Evolutionary conservation across 352 stramenopile genomes (phyloP).

Genomic region (Blastocystis sp.): DNA sequence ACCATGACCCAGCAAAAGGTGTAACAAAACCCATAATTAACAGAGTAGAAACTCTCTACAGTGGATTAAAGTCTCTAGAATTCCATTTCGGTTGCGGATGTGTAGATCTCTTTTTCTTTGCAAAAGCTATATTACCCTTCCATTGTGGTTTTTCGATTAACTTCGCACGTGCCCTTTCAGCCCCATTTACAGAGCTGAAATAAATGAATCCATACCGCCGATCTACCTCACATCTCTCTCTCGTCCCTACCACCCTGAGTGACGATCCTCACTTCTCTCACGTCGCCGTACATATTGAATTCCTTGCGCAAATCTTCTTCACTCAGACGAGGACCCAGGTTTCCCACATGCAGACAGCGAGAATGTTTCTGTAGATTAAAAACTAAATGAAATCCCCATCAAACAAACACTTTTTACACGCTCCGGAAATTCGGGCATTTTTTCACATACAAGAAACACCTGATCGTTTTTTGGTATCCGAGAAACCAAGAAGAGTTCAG

Average conservation of each 20-base stretch:
- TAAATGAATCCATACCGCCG: conserved; percentile 13
- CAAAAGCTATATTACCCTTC: conserved; percentile 20
- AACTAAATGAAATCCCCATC: background rate
- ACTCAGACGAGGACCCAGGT: background rate
- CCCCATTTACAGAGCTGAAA: background rate
- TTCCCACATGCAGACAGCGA: conserved; percentile 9
- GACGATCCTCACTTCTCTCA: background rate
- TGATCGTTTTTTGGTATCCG: background rate
- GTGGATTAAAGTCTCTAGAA: background rate
- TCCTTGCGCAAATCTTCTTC: background rate
- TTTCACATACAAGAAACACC: background rate
- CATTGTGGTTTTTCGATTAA: background rate
- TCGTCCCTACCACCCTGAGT: background rate
- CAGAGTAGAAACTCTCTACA: too few relatives aligned
- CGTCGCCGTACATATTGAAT: background rate
- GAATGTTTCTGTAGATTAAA: background rate
- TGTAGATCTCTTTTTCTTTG: background rate
- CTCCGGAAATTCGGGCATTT: background rate
- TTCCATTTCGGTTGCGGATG: background rate
- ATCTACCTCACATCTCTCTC: background rate
- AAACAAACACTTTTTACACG: background rate
- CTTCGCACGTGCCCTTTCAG: background rate
- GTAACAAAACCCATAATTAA: too few relatives aligned
- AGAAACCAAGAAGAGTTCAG: background rate
- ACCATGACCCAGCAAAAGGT: too few relatives aligned